Conservation (phyloP, 2,329 filamentous ascomycete genomes). For the Magnaporthales sp. region DNA sequence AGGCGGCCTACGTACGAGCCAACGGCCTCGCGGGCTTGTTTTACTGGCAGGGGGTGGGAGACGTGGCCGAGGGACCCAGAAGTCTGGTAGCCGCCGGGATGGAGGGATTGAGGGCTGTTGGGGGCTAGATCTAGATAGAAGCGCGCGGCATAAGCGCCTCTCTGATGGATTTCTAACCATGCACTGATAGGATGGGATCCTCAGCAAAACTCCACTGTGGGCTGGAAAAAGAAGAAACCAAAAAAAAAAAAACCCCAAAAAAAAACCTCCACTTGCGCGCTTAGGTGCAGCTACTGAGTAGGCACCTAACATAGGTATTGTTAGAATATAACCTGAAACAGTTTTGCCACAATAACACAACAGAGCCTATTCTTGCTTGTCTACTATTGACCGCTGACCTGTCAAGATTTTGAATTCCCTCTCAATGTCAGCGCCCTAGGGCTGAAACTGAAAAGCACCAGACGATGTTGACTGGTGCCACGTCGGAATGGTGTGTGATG, state of each 20-base stretch:
- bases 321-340: neutral
- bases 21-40: slow-evolving; percentile 53
- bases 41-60: slow-evolving; percentile 60
- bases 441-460: neutral
- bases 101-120: neutral
- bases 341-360: neutral
- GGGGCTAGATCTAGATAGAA: neutral
- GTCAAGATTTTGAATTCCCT: neutral
- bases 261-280: neutral
- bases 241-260: too few relatives aligned
- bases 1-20: slow-evolving; percentile 49
- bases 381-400: neutral
- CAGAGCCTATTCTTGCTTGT: neutral
- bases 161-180: neutral
- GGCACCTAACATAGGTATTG: neutral
- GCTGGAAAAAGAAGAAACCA: too few relatives aligned
- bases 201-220: neutral
- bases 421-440: neutral
- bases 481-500: neutral
- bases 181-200: neutral
- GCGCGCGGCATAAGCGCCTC: neutral
- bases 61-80: slow-evolving; percentile 43
- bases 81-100: slow-evolving; percentile 45
- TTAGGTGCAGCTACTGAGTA: neutral
- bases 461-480: neutral